phyloP scores from a whole-genome alignment of 2,329 filamentous ascomycete genomes.

The Botrytis aclada region DNA sequence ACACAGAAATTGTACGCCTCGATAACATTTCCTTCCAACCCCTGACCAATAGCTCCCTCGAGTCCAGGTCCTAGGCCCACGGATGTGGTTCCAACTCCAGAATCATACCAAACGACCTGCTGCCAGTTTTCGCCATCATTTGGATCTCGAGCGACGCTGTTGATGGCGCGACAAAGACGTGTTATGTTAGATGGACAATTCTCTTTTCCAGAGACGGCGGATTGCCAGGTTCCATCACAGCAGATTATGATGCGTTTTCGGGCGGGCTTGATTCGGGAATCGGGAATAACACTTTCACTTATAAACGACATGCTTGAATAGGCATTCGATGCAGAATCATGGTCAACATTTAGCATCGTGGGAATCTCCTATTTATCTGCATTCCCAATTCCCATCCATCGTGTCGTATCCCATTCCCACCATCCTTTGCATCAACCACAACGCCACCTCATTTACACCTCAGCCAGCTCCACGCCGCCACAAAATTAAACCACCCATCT shows the following conservation, averaged over 20 bases:
- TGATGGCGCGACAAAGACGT: constrained; percentile 10
- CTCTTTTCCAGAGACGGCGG: not conserved
- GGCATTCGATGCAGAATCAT: not conserved
- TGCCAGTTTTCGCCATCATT: not conserved
- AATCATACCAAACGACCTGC: constrained; percentile 18
- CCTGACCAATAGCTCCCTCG: constrained; percentile 10
- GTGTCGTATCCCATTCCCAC: not conserved
- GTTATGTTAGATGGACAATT: constrained; percentile 10
- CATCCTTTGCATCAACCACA: not conserved
- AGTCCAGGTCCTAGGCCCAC: not conserved
- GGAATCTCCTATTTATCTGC: not conserved
- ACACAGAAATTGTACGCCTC: constrained; percentile 43
- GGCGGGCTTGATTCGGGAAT: not conserved
- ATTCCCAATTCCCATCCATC: not conserved
- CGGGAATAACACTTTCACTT: not conserved
- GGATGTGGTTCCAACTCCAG: constrained; percentile 17
- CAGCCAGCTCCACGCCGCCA: not conserved
- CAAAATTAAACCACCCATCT: not conserved
- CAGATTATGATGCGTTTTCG: constrained; percentile 12
- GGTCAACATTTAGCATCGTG: not conserved
- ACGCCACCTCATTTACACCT: not conserved
- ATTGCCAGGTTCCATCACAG: constrained; percentile 17
- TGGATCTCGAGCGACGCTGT: not conserved
- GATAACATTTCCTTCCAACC: constrained; percentile 19
- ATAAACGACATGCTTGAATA: not conserved